Percentiles rank a stretch among this genome's conserved stretches.
Evolutionary conservation across 352 stramenopile genomes (phyloP).

Genomic region (Phytophthora cactorum): DNA sequence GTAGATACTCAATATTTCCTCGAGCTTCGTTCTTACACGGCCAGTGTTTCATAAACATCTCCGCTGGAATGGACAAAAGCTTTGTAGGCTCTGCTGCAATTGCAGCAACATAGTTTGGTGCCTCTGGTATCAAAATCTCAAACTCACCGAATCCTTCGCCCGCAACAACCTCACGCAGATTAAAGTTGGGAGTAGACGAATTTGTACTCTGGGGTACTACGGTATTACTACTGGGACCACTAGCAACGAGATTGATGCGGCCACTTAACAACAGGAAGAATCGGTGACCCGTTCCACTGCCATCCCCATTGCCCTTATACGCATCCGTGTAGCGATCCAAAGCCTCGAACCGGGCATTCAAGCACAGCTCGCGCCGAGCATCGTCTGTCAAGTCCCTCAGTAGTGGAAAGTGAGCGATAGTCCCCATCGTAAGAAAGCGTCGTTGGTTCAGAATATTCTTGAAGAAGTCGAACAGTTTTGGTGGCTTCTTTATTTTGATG

Average conservation of each 20-base stretch:
- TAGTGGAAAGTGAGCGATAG: conserved; percentile 56
- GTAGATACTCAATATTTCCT: conserved; percentile 59
- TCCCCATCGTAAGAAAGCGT: conserved; percentile 61
- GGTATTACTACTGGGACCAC: conserved; percentile 27
- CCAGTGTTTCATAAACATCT: conserved; percentile 59
- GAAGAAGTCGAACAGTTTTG: conserved; percentile 69
- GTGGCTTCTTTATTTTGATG: conserved; percentile 28
- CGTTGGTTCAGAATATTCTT: conserved; percentile 76
- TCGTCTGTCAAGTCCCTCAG: conserved; percentile 47
- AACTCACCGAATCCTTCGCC: conserved; percentile 72
- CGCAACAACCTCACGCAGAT: conserved; percentile 44
- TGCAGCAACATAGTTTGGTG: conserved; percentile 41
- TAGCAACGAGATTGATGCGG: conserved; percentile 48
- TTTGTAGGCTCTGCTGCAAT: conserved; percentile 56
- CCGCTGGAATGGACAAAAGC: conserved; percentile 57
- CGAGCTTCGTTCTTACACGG: conserved; percentile 36
- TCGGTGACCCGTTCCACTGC: conserved; percentile 23
- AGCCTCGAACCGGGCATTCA: conserved; percentile 63
- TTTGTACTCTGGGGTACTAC: conserved; percentile 5
- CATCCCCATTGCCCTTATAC: conserved; percentile 46
- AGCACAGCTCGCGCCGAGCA: conserved; percentile 48
- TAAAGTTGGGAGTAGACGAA: conserved; percentile 15
- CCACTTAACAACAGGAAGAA: conserved; percentile 65
- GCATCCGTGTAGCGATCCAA: conserved; percentile 54
- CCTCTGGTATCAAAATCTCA: conserved; percentile 56